Percentiles rank a stretch among this genome's conserved stretches.
These are phyloP conservation scores for Blastobotrys aristatus DNA, from an alignment of 1,139 yeast genomes.

Conservation along the genomic window DNA sequence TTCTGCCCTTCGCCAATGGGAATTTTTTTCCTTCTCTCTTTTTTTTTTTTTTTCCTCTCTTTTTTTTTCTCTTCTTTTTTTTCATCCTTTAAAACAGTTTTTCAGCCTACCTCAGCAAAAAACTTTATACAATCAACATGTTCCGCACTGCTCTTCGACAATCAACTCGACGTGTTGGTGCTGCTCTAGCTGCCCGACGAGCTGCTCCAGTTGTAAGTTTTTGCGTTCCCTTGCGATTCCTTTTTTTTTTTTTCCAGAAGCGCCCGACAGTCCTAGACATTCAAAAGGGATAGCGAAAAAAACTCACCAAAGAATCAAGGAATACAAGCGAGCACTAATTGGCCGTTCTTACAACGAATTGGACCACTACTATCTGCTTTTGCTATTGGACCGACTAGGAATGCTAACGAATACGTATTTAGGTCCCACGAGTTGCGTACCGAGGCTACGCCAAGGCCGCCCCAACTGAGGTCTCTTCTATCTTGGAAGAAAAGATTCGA, in stretches of 20 bases:
- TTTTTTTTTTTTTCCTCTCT: conserved; percentile 14
- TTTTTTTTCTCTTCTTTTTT: conserved; percentile 17
- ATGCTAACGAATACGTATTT: no score
- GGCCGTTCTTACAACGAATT: no score
- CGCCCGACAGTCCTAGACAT: no score
- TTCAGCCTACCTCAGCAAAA: not conserved
- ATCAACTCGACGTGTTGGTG: conserved; percentile 38
- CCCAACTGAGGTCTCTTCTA: conserved; percentile 98
- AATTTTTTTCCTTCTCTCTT: not conserved
- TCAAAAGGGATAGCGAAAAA: no score
- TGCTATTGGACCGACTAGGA: not conserved
- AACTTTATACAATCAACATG: conserved; percentile 23
- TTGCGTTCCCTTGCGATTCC: no score
- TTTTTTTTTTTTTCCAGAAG: not conserved
- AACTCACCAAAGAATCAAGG: not conserved
- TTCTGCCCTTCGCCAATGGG: no score
- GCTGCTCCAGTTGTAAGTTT: conserved; percentile 29
- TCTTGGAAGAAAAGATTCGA: conserved; percentile 98
- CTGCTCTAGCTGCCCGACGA: conserved; percentile 34
- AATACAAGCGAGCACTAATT: not conserved
- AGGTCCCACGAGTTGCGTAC: conserved; percentile 24
- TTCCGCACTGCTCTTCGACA: conserved; percentile 41
- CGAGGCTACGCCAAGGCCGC: conserved; percentile 95
- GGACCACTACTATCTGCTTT: not conserved
- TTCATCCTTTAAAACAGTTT: conserved; percentile 1